Base-by-base conservation (phyloP, 768 basidiomycete genomes). In the Kondoa subrosea region DNA sequence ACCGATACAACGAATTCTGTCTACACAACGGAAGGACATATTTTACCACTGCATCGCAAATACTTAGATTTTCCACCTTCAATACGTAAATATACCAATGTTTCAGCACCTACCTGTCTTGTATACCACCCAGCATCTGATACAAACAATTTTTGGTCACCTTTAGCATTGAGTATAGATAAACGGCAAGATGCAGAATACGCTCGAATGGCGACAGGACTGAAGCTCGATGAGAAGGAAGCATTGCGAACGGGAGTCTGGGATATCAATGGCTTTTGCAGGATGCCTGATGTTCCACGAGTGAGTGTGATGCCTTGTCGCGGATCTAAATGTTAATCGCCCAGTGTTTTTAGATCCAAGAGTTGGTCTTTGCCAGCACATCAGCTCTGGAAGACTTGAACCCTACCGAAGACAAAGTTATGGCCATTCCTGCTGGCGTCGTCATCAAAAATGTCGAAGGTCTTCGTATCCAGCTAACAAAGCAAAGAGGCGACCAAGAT, bases 21-120 rank as follows among this genome's bases (percentile, higher is more conserved):
- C 12, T 87, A 95, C 75, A 89, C 91, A 3, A 99, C 95, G 0
- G 95, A 97, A 77, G 95, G 93, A 0, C 95, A 99, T 75, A 81
- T 90, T 29, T 80, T 99, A 57, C 81, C 81, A 14, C 81, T 95
- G 25, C 84, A 83, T 1, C 76, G 73, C 50, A 73, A 82, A 59
- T 79, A 83, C 63, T 78, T 87, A 31, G 82, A 57, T 0, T 59
- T 33, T 32, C 12, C 57, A n/a, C 40, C 66, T 21, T 50, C 40
- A 50, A 50, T 50, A 50, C 8, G 40, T 8, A 34, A 57, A 32
- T 67, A 65, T 57, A 29, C 64, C 3, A 34, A 69, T 1, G 31
- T 34, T 4, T 62, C 68, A 12, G 67, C 57, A 12, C 68, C 60
- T 0, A 60, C 86, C 73, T 96, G 93, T 73, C 87, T 87, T 2